phyloP scores from a whole-genome alignment of 2,329 filamentous ascomycete species.

The Sclerotinia glacialis region DNA sequence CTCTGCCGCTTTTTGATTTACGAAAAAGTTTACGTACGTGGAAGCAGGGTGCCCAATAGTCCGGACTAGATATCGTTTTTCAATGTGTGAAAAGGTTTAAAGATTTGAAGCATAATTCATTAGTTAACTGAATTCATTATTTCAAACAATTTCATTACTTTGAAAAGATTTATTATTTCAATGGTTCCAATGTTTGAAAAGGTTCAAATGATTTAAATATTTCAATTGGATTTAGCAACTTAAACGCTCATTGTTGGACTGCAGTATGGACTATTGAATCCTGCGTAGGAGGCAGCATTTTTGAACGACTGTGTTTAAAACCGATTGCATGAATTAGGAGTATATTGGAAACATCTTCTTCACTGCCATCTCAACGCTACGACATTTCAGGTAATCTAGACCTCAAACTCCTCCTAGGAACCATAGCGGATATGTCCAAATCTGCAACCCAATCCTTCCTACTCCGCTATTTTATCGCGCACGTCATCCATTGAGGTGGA shows the following conservation, averaged over 20 bases:
- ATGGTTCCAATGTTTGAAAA: too few relatives aligned
- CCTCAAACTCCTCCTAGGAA: not conserved
- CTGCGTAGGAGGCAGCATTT: not conserved
- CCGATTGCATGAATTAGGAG: slow-evolving; percentile 11
- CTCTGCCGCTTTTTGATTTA: not conserved
- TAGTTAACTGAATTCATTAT: too few relatives aligned
- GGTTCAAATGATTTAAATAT: too few relatives aligned
- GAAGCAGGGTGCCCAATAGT: not conserved
- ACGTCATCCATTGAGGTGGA: not conserved
- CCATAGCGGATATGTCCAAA: slow-evolving; percentile 2
- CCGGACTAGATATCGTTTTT: too few relatives aligned
- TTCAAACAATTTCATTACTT: too few relatives aligned
- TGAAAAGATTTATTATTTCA: too few relatives aligned
- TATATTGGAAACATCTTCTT: slow-evolving; percentile 8
- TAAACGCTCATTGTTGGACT: too few relatives aligned
- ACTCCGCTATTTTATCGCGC: not conserved
- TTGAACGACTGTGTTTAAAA: not conserved
- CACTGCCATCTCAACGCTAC: slow-evolving; percentile 9
- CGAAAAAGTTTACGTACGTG: not conserved
- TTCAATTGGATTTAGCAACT: too few relatives aligned
- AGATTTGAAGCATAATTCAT: too few relatives aligned
- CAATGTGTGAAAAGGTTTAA: too few relatives aligned
- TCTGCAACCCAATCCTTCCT: not conserved
- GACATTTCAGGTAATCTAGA: slow-evolving; percentile 1
- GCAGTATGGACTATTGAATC: not conserved